Evolutionary conservation across 1,139 yeast species (phyloP).

Genomic region (Geotrichum aggregatum): DNA sequence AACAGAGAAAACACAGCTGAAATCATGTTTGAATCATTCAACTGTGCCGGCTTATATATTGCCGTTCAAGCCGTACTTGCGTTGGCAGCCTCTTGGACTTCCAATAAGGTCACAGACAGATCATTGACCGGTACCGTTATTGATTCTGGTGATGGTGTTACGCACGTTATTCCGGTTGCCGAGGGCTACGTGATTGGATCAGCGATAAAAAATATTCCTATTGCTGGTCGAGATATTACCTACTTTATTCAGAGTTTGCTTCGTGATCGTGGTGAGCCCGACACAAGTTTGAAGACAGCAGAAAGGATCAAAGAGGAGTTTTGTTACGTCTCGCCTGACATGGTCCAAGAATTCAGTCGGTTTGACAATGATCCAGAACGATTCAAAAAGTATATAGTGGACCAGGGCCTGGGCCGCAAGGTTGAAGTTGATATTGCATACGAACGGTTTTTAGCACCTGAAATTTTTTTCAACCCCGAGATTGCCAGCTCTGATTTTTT

Average conservation of each 20-base stretch:
- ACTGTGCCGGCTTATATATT: slow-evolving; percentile 95
- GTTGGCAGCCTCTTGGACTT: slow-evolving; percentile 98
- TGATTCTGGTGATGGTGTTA: slow-evolving; percentile 96
- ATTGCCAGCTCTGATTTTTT: slow-evolving; percentile 91
- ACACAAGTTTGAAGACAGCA: slow-evolving; percentile 90
- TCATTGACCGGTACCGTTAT: slow-evolving; percentile 97
- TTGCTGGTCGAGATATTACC: slow-evolving; percentile 97
- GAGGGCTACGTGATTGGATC: slow-evolving; percentile 98
- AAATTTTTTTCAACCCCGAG: slow-evolving; percentile 95
- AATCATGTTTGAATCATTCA: slow-evolving; percentile 96
- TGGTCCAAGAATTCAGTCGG: slow-evolving; percentile 90
- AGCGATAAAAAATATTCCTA: slow-evolving; percentile 93
- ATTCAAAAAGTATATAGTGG: slow-evolving; percentile 89
- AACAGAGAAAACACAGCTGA: slow-evolving; percentile 98
- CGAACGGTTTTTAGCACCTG: slow-evolving; percentile 96
- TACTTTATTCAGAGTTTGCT: slow-evolving; percentile 85
- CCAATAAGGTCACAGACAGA: slow-evolving; percentile 89
- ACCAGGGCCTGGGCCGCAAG: slow-evolving; percentile 63
- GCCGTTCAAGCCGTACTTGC: slow-evolving; percentile 99
- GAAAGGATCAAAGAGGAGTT: slow-evolving; percentile 94
- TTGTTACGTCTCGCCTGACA: slow-evolving; percentile 96
- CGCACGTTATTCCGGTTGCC: slow-evolving; percentile 98
- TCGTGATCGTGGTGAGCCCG: slow-evolving; percentile 95
- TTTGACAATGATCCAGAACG: slow-evolving; percentile 92
- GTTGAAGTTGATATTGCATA: slow-evolving; percentile 88